phyloP scores from a whole-genome alignment of 768 basidiomycete species.

The Sarcomyxa edulis region DNA sequence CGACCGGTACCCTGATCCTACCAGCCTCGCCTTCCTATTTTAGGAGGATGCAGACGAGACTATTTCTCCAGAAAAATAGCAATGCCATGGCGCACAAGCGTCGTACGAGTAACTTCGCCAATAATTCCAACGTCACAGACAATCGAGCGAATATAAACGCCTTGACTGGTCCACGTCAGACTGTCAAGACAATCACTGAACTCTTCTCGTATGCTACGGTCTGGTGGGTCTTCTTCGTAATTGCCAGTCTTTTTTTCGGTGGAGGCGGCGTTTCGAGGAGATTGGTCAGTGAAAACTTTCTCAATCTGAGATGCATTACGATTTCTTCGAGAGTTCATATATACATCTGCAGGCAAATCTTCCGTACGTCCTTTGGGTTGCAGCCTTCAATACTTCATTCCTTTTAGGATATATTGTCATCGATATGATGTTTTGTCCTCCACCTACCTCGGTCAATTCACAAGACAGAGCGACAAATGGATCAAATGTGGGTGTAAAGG shows the following conservation, averaged over 20 bases:
- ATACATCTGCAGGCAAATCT: slow-evolving; percentile 63
- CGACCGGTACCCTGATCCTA: slow-evolving; percentile 74
- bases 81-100: slow-evolving; percentile 11
- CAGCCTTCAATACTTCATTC: slow-evolving; percentile 85
- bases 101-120: slow-evolving; percentile 11
- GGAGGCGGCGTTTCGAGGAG: slow-evolving; percentile 39
- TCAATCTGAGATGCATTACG: neutral
- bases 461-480: slow-evolving; percentile 2
- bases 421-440: slow-evolving; percentile 65
- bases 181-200: slow-evolving; percentile 72
- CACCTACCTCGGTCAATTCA: slow-evolving; percentile 21
- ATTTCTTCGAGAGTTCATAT: neutral
- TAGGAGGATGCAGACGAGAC: slow-evolving; percentile 48
- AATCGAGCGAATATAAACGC: slow-evolving; percentile 11
- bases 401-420: slow-evolving; percentile 75
- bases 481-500: slow-evolving; percentile 7
- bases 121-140: slow-evolving; percentile 10
- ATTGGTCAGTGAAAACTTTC: slow-evolving; percentile 28
- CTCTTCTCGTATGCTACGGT: slow-evolving; percentile 70
- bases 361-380: slow-evolving; percentile 85
- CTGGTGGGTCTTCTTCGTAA: slow-evolving; percentile 68
- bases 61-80: slow-evolving; percentile 9
- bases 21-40: slow-evolving; percentile 76
- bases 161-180: slow-evolving; percentile 41
- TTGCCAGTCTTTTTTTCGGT: slow-evolving; percentile 31